Percentiles rank a stretch among this genome's conserved stretches.
These are phyloP conservation scores for Fusarium albidum DNA, from an alignment of 2,329 filamentous ascomycete species.

Conservation along the genomic window DNA sequence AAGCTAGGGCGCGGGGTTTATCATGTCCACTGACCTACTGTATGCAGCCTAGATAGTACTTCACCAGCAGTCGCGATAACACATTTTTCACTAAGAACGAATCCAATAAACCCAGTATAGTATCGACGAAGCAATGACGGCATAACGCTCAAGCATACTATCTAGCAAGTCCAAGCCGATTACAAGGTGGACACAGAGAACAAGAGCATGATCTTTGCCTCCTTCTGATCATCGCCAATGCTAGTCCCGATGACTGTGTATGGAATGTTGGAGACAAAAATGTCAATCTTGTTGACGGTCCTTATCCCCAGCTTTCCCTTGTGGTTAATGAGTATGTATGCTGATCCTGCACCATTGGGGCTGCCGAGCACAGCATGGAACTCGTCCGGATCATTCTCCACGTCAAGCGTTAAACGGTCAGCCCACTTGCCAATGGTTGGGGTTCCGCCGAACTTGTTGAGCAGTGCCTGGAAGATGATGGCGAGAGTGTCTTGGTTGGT, in stretches of 20 bases:
- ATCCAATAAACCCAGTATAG: no score
- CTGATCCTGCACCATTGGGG: conserved; percentile 8
- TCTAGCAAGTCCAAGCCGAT: neutral
- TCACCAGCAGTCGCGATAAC: neutral
- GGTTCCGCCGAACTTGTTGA: neutral
- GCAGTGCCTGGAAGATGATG: conserved; percentile 6
- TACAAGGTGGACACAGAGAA: conserved; percentile 8
- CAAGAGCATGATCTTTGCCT: conserved; percentile 7
- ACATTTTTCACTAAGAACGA: neutral
- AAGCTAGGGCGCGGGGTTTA: neutral
- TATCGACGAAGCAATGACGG: neutral
- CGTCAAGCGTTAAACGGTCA: conserved; percentile 3
- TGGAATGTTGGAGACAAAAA: conserved; percentile 9
- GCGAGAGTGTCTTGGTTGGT: neutral
- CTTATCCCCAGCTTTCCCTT: conserved; percentile 9
- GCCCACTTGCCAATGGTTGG: conserved; percentile 6
- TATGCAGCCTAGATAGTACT: neutral
- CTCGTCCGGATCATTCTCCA: neutral
- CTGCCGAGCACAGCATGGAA: conserved; percentile 13
- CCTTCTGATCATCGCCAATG: neutral
- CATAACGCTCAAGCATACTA: neutral
- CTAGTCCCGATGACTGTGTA: neutral
- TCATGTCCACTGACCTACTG: neutral
- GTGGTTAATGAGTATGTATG: conserved; percentile 15
- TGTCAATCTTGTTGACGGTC: conserved; percentile 13